A percentile compares a stretch with the other conserved stretches of the same genome.
phyloP scores from a whole-genome alignment of 2,329 filamentous ascomycete species.

The Metarhizium sp. region DNA sequence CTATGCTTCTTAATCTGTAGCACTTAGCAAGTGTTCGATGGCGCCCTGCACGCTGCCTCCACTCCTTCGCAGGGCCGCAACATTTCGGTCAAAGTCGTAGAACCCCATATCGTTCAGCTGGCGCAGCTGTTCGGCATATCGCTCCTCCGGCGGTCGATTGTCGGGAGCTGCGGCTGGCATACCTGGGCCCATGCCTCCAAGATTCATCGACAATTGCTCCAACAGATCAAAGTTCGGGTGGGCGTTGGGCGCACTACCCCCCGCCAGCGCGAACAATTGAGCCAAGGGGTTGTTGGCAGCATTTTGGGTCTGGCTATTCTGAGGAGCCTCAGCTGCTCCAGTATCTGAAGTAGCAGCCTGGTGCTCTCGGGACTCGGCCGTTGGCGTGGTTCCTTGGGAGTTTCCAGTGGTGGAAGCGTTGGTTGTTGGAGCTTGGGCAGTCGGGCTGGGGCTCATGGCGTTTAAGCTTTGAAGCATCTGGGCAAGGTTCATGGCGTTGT shows the following conservation, averaged over 20 bases:
- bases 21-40: slow-evolving; percentile 60
- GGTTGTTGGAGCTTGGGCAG: slow-evolving; percentile 16
- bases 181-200: slow-evolving; percentile 20
- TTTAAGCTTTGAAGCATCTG: slow-evolving; percentile 19
- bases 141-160: slow-evolving; percentile 83
- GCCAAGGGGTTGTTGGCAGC: slow-evolving; percentile 62
- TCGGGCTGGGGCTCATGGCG: slow-evolving; percentile 24
- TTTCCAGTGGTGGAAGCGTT: not conserved
- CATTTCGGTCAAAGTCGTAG: slow-evolving; percentile 89
- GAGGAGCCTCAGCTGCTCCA: slow-evolving; percentile 13
- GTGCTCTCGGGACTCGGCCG: slow-evolving; percentile 14
- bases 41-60: slow-evolving; percentile 93
- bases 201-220: slow-evolving; percentile 44
- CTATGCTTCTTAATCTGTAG: slow-evolving; percentile 9
- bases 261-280: slow-evolving; percentile 42
- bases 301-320: slow-evolving; percentile 23
- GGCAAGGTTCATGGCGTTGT: slow-evolving; percentile 12
- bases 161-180: slow-evolving; percentile 55
- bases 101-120: slow-evolving; percentile 99
- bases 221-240: slow-evolving; percentile 46
- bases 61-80: slow-evolving; percentile 76
- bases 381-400: slow-evolving; percentile 17
- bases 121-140: slow-evolving; percentile 80
- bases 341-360: slow-evolving; percentile 14
- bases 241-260: slow-evolving; percentile 24